Evolutionary conservation across 495 filamentous ascomycete species (phyloP), one percentile per base, ranked within the genome.

Genomic region (Xylaria longipes): DNA sequence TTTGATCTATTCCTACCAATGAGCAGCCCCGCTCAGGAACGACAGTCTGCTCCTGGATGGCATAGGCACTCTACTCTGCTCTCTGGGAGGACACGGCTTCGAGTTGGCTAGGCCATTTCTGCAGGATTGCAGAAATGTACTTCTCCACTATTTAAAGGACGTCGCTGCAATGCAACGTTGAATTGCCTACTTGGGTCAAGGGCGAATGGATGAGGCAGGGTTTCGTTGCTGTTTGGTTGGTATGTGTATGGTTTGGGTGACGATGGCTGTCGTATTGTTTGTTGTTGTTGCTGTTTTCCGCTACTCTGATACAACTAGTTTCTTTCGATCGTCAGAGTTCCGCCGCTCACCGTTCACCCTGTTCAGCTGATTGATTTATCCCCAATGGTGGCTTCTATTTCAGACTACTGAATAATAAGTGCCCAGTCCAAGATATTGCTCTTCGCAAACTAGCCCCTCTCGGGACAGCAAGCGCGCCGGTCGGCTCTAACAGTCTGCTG

Each of bases 71-170:
- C 22, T 52, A 52, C 27, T 39, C 33, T 60, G 3, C 60, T 35
- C 27, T 15, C 27, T 37, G 12, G 39, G 61, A 48, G 52, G 63
- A 37, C 63, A 48, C 50, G 66, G 66, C 37, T 45, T 12, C 3
- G 27, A 43, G 22, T 63, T 70, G 31, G 68, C 61, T 70, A 48
- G 39, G 31, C 58, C 68, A 29, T 22, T 63, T 69, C 58, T 61
- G 54, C 56, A 62, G n/a, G n/a, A n/a, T 25, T 50, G 48, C 39
- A 52, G 25, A 35, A 29, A 57, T 63, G 48, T 35, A 43, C 41
- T 50, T 67, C 65, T 67, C 65, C 65, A 67, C 65, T 56, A 29
- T 67, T 62, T 62, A 63, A 69, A 69, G 37, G 27, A 39, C 46
- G 65, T 70, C 37, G 45, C 45, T 70, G 50, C 68, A 46, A 29